Evolutionary conservation across 495 filamentous ascomycete species (phyloP), one percentile per base, ranked within the genome.

Genomic region (Lepraria neglecta): DNA sequence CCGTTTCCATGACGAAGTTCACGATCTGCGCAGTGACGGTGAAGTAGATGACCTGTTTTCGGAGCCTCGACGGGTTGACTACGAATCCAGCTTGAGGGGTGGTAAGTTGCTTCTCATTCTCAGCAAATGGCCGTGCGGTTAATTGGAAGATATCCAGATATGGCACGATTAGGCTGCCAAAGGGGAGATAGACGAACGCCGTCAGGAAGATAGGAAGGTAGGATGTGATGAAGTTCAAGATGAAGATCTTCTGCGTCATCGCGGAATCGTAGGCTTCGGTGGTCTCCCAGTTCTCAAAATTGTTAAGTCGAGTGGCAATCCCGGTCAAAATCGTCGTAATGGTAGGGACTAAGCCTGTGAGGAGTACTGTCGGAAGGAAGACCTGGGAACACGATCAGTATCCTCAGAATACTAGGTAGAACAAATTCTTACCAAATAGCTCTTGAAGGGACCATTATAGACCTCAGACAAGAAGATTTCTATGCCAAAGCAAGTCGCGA

Each of bases 211-310:
- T 84, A 0, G 90, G 88, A 4, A 96, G 82, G 69, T 97, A 98
- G 0, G 94, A 97, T 14, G 91, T 96, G 69, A 98, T 94, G 69
- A 97, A 96, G 76, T 98, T 97, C 65, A 98, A 81, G 27, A 98
- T 83, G 65, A 98, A 97, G 47, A 95, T 83, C 73, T 98, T 98
- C 67, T 84, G 83, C 4, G 90, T 91, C 69, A 97, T 78, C 2
- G 91, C 87, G 4, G 82, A 80, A 64, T 95, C 85, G 64, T 97
- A 90, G 1, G 82, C 78, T 58, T 88, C 85, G 19, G 82, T 78
- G 0, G 91, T 97, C 70, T 95, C 88, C 73, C 96, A 92, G 71
- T 98, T 98, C 68, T 98, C 94, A 64, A 83, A 83, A 54, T 95
- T 83, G 33, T 88, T 97, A 6, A 98, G 81, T 65, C 75, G 79